These are phyloP conservation scores for Capsella bursapastoris DNA, from an alignment of 345 rosid species.

Conservation along the genomic window DNA sequence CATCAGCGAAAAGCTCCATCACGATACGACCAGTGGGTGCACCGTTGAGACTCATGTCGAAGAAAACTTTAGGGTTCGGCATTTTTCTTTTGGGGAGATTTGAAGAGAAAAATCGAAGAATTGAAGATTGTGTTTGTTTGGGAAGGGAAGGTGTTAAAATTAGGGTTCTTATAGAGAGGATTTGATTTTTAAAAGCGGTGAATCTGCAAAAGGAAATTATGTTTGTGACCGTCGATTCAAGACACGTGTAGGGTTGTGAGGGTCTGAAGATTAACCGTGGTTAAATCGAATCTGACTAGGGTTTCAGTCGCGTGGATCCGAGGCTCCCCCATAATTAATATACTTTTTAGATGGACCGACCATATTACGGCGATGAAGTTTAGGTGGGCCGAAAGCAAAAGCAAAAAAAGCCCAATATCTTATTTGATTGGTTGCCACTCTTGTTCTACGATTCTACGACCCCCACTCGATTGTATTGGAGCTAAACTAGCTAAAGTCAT, in stretches of 20 bases:
- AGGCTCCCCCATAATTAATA: background rate
- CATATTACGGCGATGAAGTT: constrained; percentile 22
- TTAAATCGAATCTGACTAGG: constrained; percentile 14
- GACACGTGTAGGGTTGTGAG: constrained; percentile 32
- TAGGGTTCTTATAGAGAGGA: constrained; percentile 20
- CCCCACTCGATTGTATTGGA: background rate
- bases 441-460: background rate
- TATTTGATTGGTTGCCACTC: background rate
- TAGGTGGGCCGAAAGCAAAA: constrained; percentile 32
- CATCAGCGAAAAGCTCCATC: constrained; percentile 61
- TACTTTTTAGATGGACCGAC: constrained; percentile 36
- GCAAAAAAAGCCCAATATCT: constrained; percentile 23
- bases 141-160: background rate
- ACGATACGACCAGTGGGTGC: constrained; percentile 48
- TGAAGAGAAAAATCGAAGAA: constrained; percentile 1
- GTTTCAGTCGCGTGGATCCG: constrained; percentile 24
- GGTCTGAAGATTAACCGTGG: constrained; percentile 10
- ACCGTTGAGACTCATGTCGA: constrained; percentile 52
- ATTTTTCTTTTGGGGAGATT: constrained; percentile 17
- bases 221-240: background rate
- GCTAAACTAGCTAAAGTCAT: too few relatives aligned
- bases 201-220: background rate
- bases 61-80: constrained; percentile 56
- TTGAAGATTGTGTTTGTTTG: background rate
- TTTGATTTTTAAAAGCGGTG: constrained; percentile 1